Conservation (phyloP, 345 rosid genomes). For the Eucalyptus shirleyi region DNA sequence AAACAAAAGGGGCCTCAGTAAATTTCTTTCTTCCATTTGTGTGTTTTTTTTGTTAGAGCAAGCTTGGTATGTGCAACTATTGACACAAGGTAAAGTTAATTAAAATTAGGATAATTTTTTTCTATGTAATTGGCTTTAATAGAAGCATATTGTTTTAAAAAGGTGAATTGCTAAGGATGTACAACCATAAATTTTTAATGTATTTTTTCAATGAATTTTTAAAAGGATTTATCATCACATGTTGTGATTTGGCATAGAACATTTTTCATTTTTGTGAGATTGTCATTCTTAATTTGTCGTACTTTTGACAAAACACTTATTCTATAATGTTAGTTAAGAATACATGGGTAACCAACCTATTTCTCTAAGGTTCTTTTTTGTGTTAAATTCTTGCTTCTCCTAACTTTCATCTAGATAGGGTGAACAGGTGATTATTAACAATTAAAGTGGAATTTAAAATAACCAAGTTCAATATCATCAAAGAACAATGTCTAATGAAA, state of each 20-base stretch:
- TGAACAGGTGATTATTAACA: neutral
- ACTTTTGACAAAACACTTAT: too few species aligned
- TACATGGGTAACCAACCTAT: neutral
- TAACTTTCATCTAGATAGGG: neutral
- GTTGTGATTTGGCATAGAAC: neutral
- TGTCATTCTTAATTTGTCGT: neutral
- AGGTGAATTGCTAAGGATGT: neutral
- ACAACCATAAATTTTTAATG: neutral
- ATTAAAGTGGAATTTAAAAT: too few species aligned
- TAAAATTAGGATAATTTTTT: neutral
- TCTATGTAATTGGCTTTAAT: neutral
- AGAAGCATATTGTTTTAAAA: neutral
- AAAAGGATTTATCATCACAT: neutral
- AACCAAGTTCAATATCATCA: too few species aligned
- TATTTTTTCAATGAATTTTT: neutral
- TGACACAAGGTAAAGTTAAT: neutral
- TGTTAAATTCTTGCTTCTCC: neutral
- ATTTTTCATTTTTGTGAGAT: neutral
- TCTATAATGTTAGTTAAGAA: neutral
- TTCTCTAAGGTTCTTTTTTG: neutral
- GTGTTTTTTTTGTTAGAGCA: too few species aligned
- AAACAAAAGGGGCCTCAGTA: rapidly evolving
- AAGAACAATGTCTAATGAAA: too few species aligned
- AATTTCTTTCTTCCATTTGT: neutral
- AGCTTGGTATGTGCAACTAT: neutral